These are phyloP conservation scores for Aquilaria sinensis DNA, from an alignment of 345 rosid genomes.

Conservation along the genomic window DNA sequence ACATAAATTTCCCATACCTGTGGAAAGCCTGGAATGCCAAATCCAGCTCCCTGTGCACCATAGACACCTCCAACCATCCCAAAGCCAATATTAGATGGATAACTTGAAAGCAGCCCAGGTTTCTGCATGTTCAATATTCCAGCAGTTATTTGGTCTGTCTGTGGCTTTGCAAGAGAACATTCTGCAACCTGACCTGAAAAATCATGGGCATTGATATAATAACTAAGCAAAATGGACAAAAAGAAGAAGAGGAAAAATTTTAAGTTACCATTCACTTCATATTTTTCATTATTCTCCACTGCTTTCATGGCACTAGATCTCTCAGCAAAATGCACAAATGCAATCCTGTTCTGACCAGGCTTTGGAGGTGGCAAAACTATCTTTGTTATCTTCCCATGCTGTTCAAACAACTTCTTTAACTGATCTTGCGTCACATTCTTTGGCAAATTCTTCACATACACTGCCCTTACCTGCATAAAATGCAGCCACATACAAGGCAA, in stretches of 20 bases:
- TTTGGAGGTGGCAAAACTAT: constrained; percentile 64
- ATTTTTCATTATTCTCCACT: constrained; percentile 49
- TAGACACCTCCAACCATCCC: constrained; percentile 46
- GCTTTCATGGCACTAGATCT: constrained; percentile 67
- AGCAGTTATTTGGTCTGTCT: constrained; percentile 50
- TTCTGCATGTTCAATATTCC: constrained; percentile 33
- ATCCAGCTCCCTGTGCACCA: constrained; percentile 49
- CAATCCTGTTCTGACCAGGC: constrained; percentile 58
- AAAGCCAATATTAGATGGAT: constrained; percentile 47
- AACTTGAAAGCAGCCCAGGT: constrained; percentile 43
- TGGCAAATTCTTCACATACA: constrained; percentile 64
- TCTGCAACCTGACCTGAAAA: constrained; percentile 61
- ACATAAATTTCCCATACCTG: constrained; percentile 36
- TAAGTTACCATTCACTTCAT: constrained; percentile 54
- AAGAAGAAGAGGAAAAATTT: not conserved
- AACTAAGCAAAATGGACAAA: not conserved
- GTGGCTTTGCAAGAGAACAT: constrained; percentile 73
- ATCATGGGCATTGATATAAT: constrained; percentile 11
- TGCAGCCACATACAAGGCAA: constrained; percentile 10
- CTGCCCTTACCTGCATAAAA: constrained; percentile 51
- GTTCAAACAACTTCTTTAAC: constrained; percentile 55
- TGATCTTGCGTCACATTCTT: constrained; percentile 47
- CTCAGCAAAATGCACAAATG: constrained; percentile 64
- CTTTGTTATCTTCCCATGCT: constrained; percentile 55
- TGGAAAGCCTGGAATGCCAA: constrained; percentile 46